These are phyloP conservation scores for Pseudogymnoascus destructans DNA, from an alignment of 2,329 filamentous ascomycete genomes.

Conservation along the genomic window DNA sequence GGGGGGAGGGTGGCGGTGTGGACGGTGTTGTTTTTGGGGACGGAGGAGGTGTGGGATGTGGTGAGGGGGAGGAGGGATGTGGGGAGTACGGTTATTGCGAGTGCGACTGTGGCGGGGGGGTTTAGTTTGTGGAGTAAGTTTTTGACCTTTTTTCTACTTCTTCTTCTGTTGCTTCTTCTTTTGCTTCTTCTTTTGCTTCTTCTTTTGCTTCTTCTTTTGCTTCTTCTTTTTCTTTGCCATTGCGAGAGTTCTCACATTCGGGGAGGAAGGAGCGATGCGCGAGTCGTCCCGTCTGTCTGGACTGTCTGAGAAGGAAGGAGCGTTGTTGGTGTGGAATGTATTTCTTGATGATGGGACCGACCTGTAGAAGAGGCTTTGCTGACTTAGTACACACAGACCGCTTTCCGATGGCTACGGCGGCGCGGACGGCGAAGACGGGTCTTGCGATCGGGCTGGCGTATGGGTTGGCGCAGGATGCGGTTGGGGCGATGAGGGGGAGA, in stretches of 20 bases:
- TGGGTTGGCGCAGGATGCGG: slow-evolving; percentile 65
- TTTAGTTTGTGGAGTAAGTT: slow-evolving; percentile 76
- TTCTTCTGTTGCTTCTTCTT: too few relatives aligned
- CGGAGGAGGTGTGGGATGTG: slow-evolving; percentile 77
- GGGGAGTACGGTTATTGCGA: slow-evolving; percentile 68
- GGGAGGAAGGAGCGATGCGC: not conserved
- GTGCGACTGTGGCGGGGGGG: slow-evolving; percentile 67
- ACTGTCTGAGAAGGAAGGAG: not conserved
- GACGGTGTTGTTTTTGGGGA: slow-evolving; percentile 61
- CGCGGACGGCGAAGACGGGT: slow-evolving; percentile 67
- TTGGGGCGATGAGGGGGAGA: slow-evolving; percentile 57
- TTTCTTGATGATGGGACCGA: slow-evolving; percentile 1
- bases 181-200: slow-evolving; percentile 7
- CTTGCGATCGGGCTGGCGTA: slow-evolving; percentile 67
- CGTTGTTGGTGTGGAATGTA: not conserved
- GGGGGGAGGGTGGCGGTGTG: slow-evolving; percentile 58
- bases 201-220: slow-evolving; percentile 8
- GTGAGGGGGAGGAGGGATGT: slow-evolving; percentile 60
- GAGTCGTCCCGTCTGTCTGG: too few relatives aligned
- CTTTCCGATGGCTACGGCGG: slow-evolving; percentile 64
- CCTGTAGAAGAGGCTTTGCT: slow-evolving; percentile 8
- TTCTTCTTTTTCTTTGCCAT: slow-evolving; percentile 7
- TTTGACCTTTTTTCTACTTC: too few relatives aligned
- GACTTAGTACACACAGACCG: slow-evolving; percentile 43
- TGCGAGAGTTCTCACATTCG: not conserved